Base-by-base conservation (phyloP, 2,329 filamentous ascomycete genomes). In the Cercospora beticola region DNA sequence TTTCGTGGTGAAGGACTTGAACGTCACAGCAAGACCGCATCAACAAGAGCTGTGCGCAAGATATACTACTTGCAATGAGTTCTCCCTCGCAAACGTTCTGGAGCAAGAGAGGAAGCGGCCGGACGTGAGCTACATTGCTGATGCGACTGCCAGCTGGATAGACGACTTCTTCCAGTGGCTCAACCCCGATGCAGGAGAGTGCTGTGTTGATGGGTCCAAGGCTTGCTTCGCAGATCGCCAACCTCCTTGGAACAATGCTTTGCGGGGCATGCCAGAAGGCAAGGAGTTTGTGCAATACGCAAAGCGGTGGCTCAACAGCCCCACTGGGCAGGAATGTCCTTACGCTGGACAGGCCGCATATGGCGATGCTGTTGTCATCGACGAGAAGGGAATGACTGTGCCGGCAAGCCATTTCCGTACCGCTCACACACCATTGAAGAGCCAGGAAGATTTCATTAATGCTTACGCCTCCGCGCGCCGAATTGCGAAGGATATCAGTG, bases 121-220 rank as follows among this genome's bases (percentile, higher is more conserved):
- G 0, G 88, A 96, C 6, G 85, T 94, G 1, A 97, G 93, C 0
- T 98, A 93, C 79, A 92, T 99, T 73, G 87, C 93, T 6, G 90
- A 94, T 9, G 91, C 93, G 0, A 90, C 94, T 0, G 95, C 96
- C 3, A 97, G 92, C 79, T 99, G 95, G 95, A 87, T 99, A 18
- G 95, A 99, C 73, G 95, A 99, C 78, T 98, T 93, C 81, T 93
- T 98, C 81, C 86, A 92, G 68, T 99, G 95, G 94, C 83, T 98
- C n/a, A 97, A 98, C 74, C 95, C 95, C 0, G 87, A 89, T 62
- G 87, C 92, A 54, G 91, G 93, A 56, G 82, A 86, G 43, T 89
- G 88, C 82, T 97, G 92, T 75, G 85, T 91, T 43, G 75, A 94
- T 31, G 77, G 79, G 18, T 76, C 66, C 28, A 70, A 89, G 74